Conservation (phyloP, 2,329 filamentous ascomycete species). For the Beauveria sp. region DNA sequence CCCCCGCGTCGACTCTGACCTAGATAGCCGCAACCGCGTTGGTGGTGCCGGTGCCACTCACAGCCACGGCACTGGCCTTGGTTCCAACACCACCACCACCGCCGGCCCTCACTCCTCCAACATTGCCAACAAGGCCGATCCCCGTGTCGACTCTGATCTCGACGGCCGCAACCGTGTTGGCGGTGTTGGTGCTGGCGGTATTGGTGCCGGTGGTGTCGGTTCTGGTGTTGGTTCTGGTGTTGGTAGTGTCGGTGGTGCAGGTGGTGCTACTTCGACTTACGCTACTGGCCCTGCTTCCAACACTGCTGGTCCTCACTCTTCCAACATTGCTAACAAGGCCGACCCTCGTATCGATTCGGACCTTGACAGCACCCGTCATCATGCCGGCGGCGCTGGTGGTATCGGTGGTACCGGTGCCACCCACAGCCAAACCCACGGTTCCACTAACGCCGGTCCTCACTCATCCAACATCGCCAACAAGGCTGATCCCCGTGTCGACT, state of each 20-base stretch:
- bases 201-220: too few species aligned
- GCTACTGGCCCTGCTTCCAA: conserved; percentile 13
- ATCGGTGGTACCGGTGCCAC: too few species aligned
- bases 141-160: conserved; percentile 43
- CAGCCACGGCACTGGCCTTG: conserved; percentile 14
- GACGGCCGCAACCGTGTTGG: conserved; percentile 25
- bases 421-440: too few species aligned
- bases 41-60: not conserved
- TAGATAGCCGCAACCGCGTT: conserved; percentile 27
- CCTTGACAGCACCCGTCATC: conserved; percentile 25
- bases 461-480: conserved; percentile 37
- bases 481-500: conserved; percentile 17
- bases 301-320: conserved; percentile 34
- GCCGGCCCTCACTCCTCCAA: conserved; percentile 35
- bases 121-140: conserved; percentile 40
- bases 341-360: conserved; percentile 49
- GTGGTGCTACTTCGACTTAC: conserved; percentile 5
- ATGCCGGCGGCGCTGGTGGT: too few species aligned
- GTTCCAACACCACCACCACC: conserved; percentile 11
- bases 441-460: conserved; percentile 29
- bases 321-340: conserved; percentile 36
- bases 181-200: not conserved
- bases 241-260: not conserved
- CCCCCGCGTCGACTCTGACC: conserved; percentile 44
- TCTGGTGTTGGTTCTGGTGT: too few species aligned